phyloP scores from a whole-genome alignment of 495 filamentous ascomycete genomes.

The Aspergillus wentii region DNA sequence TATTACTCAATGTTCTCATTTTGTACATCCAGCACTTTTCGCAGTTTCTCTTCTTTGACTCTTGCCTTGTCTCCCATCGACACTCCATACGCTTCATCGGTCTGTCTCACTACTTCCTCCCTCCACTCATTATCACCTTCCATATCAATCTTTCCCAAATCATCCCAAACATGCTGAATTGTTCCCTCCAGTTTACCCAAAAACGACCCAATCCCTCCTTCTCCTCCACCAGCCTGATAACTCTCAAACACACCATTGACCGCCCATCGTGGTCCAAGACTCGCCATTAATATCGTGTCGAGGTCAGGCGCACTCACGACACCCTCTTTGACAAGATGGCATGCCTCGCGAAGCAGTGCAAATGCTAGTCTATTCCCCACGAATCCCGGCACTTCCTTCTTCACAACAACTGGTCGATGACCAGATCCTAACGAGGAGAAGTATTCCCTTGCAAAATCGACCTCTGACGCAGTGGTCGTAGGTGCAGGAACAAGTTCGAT shows the following conservation, averaged over 20 bases:
- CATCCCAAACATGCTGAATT: slow-evolving; percentile 50
- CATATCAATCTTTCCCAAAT: slow-evolving; percentile 35
- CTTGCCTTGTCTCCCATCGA: no score
- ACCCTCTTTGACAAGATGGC: slow-evolving; percentile 42
- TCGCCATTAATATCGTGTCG: slow-evolving; percentile 40
- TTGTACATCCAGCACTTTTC: no score
- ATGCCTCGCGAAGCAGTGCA: slow-evolving; percentile 41
- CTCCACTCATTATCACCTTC: slow-evolving; percentile 29
- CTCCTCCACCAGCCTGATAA: slow-evolving; percentile 56
- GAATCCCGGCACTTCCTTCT: slow-evolving; percentile 51
- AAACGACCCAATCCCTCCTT: slow-evolving; percentile 49
- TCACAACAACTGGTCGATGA: slow-evolving; percentile 43
- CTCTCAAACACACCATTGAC: slow-evolving; percentile 55
- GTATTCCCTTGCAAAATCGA: slow-evolving; percentile 43
- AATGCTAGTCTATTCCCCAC: slow-evolving; percentile 48
- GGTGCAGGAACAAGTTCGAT: slow-evolving; percentile 54
- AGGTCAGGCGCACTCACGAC: slow-evolving; percentile 41
- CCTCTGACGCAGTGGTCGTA: slow-evolving; percentile 26
- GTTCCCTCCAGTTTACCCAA: slow-evolving; percentile 53
- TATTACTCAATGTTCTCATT: no score
- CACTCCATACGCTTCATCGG: slow-evolving; percentile 36
- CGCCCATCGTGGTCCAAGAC: slow-evolving; percentile 53
- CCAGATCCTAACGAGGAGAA: slow-evolving; percentile 41
- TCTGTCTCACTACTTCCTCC: slow-evolving; percentile 29
- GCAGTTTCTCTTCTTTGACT: no score